These are phyloP conservation scores for Gossypium davidsonii DNA, from an alignment of 441 rosid species.

Conservation along the genomic window DNA sequence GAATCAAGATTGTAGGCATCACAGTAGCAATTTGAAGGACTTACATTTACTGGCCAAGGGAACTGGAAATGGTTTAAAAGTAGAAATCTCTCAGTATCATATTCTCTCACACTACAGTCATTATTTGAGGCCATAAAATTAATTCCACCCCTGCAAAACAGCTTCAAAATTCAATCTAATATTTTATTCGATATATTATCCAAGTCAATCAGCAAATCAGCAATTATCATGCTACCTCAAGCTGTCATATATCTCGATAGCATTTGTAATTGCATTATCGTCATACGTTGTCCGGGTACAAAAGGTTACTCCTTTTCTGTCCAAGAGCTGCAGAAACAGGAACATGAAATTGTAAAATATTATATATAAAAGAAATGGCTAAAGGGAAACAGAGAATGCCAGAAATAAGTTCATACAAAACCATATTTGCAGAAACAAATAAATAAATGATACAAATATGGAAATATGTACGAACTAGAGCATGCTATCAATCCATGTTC, in stretches of 20 bases:
- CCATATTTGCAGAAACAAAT: neutral
- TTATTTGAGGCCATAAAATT: conserved; percentile 52
- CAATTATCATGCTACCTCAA: conserved; percentile 22
- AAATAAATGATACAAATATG: neutral
- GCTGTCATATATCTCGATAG: conserved; percentile 47
- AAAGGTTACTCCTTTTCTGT: conserved; percentile 49
- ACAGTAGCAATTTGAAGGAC: neutral
- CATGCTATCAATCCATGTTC: neutral
- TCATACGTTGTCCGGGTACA: conserved; percentile 46
- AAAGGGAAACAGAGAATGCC: neutral
- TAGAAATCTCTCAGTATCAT: conserved; percentile 33
- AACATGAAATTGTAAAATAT: neutral
- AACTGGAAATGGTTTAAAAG: conserved; percentile 37
- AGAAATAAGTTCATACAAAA: neutral
- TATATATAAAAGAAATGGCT: neutral
- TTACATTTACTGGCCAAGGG: conserved; percentile 66
- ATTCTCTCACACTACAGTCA: conserved; percentile 44
- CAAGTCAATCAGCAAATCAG: neutral
- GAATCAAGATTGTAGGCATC: neutral
- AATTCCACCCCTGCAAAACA: conserved; percentile 41
- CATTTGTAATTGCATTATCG: conserved; percentile 61
- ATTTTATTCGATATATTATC: neutral
- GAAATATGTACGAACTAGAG: neutral
- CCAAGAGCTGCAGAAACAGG: conserved; percentile 26
- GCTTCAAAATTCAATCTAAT: neutral